Percentiles rank a stretch among this genome's conserved stretches.
These are phyloP conservation scores for Colletotrichum incanum DNA, from an alignment of 2,329 filamentous ascomycete genomes.

Conservation along the genomic window DNA sequence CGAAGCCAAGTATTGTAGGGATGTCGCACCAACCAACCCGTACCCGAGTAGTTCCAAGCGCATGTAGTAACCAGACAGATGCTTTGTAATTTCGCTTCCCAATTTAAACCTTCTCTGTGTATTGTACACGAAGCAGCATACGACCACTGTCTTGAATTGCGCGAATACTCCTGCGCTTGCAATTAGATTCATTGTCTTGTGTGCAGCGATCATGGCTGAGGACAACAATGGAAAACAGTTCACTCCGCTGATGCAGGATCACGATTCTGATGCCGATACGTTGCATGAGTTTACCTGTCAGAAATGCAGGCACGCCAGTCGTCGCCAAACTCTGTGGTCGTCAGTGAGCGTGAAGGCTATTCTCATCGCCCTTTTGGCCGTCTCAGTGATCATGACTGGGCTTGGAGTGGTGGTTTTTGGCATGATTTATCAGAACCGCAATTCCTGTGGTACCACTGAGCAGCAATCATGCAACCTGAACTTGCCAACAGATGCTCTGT, in stretches of 20 bases:
- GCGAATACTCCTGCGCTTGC: no score
- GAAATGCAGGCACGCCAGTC: not conserved
- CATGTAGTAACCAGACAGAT: no score
- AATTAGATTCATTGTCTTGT: no score
- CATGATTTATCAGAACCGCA: not conserved
- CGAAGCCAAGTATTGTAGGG: no score
- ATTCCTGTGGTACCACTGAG: not conserved
- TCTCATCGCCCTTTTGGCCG: not conserved
- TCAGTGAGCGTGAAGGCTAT: not conserved
- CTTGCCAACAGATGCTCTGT: not conserved
- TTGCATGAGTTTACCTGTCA: conserved; percentile 2
- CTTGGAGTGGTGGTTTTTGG: not conserved
- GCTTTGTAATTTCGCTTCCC: no score
- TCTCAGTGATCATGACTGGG: not conserved
- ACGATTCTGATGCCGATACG: not conserved
- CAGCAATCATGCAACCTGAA: not conserved
- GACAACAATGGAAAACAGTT: not conserved
- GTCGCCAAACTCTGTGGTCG: not conserved
- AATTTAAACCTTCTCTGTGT: no score
- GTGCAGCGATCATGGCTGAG: not conserved
- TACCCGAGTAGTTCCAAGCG: no score
- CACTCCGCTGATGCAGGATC: conserved; percentile 1
- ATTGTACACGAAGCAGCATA: no score
- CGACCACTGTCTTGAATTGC: no score
- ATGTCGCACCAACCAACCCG: no score